Conservation (phyloP, 345 rosid genomes). For the Clausena lansium region DNA sequence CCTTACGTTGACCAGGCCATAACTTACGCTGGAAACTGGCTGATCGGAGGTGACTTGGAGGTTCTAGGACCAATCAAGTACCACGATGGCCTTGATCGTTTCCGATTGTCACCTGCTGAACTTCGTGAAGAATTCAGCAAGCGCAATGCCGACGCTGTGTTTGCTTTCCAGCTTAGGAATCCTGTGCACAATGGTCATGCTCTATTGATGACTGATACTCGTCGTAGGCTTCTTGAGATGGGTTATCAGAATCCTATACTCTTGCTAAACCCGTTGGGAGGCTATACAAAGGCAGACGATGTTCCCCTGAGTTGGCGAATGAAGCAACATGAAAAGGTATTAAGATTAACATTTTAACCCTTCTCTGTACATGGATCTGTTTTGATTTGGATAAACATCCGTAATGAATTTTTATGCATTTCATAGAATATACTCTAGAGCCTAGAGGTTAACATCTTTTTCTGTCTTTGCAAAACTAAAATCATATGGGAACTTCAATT, state of each 20-base stretch:
- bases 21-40: constrained; percentile 79
- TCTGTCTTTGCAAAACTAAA: neutral
- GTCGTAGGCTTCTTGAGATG: constrained; percentile 87
- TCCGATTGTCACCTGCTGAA: constrained; percentile 80
- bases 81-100: constrained; percentile 85
- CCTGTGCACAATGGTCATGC: constrained; percentile 99
- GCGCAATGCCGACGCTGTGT: constrained; percentile 95
- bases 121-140: constrained; percentile 72
- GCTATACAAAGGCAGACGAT: constrained; percentile 96
- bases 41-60: constrained; percentile 93
- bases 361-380: neutral
- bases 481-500: neutral
- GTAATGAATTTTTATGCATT: too few relatives aligned
- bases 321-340: constrained; percentile 96
- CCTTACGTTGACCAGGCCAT: constrained; percentile 86
- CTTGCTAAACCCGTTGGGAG: constrained; percentile 95
- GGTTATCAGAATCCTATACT: constrained; percentile 93
- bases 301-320: constrained; percentile 97
- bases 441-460: neutral
- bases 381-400: neutral
- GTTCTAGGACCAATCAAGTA: constrained; percentile 87
- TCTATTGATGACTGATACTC: constrained; percentile 92
- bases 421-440: too few relatives aligned
- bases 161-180: constrained; percentile 98
- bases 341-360: neutral